A percentile compares a stretch with the other conserved stretches of the same genome.
Evolutionary conservation across 345 rosid species (phyloP).

Genomic region (Lepidium aucheri): DNA sequence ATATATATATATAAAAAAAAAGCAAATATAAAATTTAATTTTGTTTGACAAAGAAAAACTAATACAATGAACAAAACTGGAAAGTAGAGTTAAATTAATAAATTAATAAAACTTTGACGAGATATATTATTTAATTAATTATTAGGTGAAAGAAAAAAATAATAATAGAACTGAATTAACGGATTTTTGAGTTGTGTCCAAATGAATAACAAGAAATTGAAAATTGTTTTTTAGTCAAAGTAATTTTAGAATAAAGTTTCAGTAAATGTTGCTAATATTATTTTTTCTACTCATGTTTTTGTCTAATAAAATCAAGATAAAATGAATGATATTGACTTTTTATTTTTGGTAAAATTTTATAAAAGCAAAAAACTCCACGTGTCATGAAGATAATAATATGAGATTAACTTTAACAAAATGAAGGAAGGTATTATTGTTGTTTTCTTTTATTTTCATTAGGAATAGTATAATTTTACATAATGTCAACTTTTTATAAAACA

Average conservation of each 20-base stretch:
- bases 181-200: background rate
- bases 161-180: background rate
- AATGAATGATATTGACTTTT: no score
- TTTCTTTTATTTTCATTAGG: no score
- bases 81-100: background rate
- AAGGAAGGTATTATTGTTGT: no score
- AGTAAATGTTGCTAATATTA: background rate
- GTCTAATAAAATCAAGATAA: background rate
- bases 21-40: background rate
- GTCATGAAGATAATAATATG: no score
- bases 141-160: no score
- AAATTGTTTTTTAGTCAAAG: background rate
- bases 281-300: background rate
- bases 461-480: no score
- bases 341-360: no score
- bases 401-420: no score
- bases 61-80: background rate
- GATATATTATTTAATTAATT: background rate
- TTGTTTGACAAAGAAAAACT: background rate
- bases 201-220: background rate
- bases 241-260: background rate
- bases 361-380: no score
- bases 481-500: no score
- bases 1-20: no score
- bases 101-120: background rate